Conservation (phyloP, 1,284 basidiomycete species). For the Leccinum griseonigrum region DNA sequence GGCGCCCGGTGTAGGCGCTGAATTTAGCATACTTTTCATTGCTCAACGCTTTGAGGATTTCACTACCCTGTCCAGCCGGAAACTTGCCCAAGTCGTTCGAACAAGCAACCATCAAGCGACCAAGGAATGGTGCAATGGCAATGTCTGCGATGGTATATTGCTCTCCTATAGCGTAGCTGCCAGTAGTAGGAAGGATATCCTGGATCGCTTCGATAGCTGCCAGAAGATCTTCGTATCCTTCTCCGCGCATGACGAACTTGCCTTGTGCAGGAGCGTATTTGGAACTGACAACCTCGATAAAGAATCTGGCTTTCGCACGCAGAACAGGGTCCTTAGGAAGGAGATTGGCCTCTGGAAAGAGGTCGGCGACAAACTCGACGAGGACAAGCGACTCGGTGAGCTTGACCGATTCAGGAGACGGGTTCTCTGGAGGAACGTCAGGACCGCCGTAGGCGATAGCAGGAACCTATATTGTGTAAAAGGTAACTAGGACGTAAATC, state of each 20-base stretch:
- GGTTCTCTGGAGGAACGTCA: slow-evolving; percentile 36
- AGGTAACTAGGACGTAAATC: neutral
- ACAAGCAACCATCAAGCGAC: slow-evolving; percentile 25
- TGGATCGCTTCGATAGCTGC: slow-evolving; percentile 43
- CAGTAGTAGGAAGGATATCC: slow-evolving; percentile 38
- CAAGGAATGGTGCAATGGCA: slow-evolving; percentile 36
- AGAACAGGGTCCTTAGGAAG: slow-evolving; percentile 42
- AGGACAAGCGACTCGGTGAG: slow-evolving; percentile 46
- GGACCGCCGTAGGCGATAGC: slow-evolving; percentile 47
- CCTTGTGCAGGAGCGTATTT: slow-evolving; percentile 41
- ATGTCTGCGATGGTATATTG: slow-evolving; percentile 39
- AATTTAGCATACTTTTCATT: slow-evolving; percentile 30
- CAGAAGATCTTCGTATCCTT: slow-evolving; percentile 41
- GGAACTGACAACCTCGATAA: slow-evolving; percentile 40
- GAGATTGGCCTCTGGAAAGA: slow-evolving; percentile 40
- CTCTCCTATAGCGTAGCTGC: slow-evolving; percentile 42
- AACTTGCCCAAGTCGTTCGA: slow-evolving; percentile 34
- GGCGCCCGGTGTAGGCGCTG: slow-evolving; percentile 27
- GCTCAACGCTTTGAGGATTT: slow-evolving; percentile 25
- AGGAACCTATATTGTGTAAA: slow-evolving; percentile 35
- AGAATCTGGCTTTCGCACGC: slow-evolving; percentile 42
- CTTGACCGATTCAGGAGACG: slow-evolving; percentile 43
- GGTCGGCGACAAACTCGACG: slow-evolving; percentile 45
- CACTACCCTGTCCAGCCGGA: slow-evolving; percentile 28
- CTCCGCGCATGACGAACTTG: slow-evolving; percentile 40